These are phyloP conservation scores for Septoria petroselini DNA, from an alignment of 2,329 filamentous ascomycete species.

Conservation along the genomic window DNA sequence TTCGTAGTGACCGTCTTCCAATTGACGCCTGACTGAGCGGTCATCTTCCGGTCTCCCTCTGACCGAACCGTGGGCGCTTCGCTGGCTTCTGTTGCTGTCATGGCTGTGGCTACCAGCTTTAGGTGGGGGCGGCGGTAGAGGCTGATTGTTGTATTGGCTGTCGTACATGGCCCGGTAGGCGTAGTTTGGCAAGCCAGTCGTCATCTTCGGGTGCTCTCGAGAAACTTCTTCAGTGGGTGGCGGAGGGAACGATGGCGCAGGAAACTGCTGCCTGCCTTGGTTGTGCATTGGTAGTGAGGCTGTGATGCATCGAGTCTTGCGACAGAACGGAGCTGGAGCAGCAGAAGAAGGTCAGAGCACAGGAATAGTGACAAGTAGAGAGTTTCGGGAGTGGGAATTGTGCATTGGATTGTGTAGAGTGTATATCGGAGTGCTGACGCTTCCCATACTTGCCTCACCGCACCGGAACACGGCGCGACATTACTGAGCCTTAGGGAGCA, in stretches of 20 bases:
- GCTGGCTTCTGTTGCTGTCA: constrained; percentile 11
- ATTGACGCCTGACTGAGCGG: neutral
- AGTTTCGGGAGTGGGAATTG: neutral
- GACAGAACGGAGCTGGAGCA: too few species aligned
- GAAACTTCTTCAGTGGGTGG: constrained; percentile 2
- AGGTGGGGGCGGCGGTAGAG: constrained; percentile 1
- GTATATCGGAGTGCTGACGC: constrained; percentile 1
- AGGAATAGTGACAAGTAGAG: constrained; percentile 1
- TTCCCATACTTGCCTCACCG: constrained; percentile 7
- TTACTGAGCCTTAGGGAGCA: constrained; percentile 11
- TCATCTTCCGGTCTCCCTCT: constrained; percentile 17
- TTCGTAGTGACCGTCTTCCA: constrained; percentile 3
- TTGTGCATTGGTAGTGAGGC: constrained; percentile 5
- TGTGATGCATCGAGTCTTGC: neutral
- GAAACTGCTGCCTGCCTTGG: constrained; percentile 11
- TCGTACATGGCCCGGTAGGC: constrained; percentile 17
- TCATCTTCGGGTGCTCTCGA: constrained; percentile 7
- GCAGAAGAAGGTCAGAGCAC: neutral
- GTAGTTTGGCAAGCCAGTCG: constrained; percentile 9
- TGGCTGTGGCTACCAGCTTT: constrained; percentile 16
- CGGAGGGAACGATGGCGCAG: constrained; percentile 11
- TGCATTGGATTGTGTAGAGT: neutral
- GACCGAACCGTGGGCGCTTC: constrained; percentile 8
- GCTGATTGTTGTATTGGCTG: constrained; percentile 8
- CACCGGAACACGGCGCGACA: constrained; percentile 2